Base-by-base conservation (phyloP, 805 yeast genomes). In the Candida takata region DNA sequence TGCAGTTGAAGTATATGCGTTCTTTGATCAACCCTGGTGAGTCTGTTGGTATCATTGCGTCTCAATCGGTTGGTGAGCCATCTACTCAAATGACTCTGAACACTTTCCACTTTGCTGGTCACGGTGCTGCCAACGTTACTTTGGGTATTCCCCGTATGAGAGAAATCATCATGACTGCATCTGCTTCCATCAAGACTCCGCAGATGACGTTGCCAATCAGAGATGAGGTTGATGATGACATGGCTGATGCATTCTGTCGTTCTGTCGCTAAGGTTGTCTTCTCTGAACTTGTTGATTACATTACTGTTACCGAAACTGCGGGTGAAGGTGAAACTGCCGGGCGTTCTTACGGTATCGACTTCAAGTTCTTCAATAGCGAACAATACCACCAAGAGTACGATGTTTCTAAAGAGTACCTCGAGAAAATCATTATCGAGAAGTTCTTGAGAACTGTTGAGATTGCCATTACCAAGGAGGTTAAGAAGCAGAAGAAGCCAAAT, bases 131-230 rank as follows among this genome's bases (percentile, higher is more conserved):
- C 31, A 92, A 92, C 64, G 99, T 92, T 46, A 92, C 99, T 1
- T 72, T 92, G 54, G 99, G 99, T 83, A 92, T 92, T 58, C 99
- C 99, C 28, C 95, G 99, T 77, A 79, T 92, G 85, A 83, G 99
- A 77, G 99, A 92, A 74, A 92, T 92, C 62, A 87, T 92, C 59
- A 92, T 92, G 99, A 94, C 99, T 10, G 99, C 99, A 15, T 85
- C 96, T 41, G 78, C 95, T 16, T 65, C 83, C 32, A 92, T 92
- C 55, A 85, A 86, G 68, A 92, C 99, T n/a, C 99, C 99, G 30
- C 97, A 92, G 66, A 92, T 92, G 98, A 77, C 92, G 4, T 67
- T 92, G 50, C 98, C 98, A 19, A 70, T 92, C 31, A 66, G 76
- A 53, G 64, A 70, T 24, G 94, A 84, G 52, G 92, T 94, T 36